Base-by-base conservation (phyloP, 2,329 filamentous ascomycete genomes). In the Botryosphaeria agaves region DNA sequence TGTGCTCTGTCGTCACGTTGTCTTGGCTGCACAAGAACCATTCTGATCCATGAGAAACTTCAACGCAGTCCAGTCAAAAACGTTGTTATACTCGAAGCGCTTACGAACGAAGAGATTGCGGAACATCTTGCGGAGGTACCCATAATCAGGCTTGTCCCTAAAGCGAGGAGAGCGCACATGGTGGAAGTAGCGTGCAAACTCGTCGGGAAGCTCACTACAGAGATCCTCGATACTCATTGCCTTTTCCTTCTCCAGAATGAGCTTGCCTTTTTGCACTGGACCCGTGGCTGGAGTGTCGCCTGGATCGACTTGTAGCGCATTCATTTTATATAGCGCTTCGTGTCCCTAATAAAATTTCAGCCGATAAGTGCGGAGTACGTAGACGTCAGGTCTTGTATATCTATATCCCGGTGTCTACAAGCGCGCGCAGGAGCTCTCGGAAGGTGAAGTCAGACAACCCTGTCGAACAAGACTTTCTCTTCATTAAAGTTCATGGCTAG, bases 41-140 rank as follows among this genome's bases (percentile, higher is more conserved):
- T 26, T 26, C 25, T 14, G 25, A 4, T 26, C 25, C 4, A 26
- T 29, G 12, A 19, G 30, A 19, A 26, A 32, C 23, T 34, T 32
- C 18, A 28, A 21, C 12, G 37, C 26, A 18, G 39, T 44, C 42
- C 40, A 43, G 31, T 45, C 41, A 27, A 38, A 45, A 20, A 44
- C 38, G 34, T 41, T 23, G 33, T 44, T 37, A 33, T 41, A 33
- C 30, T 40, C 29, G 25, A 41, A 40, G 14, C 34, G 30, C 20
- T 37, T 24, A 17, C 32, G 36, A 29, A 19, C 25, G 32, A 42
- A 41, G 28, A 43, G 37, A 15, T 31, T 31, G 29, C 28, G 29
- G 35, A 43, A 42, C 14, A 34, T 32, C 16, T 28, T 29, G 25
- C 35, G 35, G 15, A 44, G 34, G 28, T 42, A 34, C 19, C 32